These are phyloP conservation scores for Inga laurina DNA, from an alignment of 306 rosid species.

Conservation along the genomic window DNA sequence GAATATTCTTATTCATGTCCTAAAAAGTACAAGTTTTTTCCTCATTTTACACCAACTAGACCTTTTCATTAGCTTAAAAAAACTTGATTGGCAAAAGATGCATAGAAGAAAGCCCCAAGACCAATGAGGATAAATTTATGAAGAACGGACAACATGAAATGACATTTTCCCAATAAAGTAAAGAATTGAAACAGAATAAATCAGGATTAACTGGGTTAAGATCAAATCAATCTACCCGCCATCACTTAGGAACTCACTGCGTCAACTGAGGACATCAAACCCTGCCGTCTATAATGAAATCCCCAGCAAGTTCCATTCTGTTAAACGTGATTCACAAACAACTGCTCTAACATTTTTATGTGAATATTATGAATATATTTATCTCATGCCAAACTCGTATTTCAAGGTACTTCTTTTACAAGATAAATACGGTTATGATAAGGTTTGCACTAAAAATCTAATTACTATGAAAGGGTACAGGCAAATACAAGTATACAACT, in stretches of 20 bases:
- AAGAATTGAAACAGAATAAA: neutral
- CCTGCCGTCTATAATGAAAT: neutral
- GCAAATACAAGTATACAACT: neutral
- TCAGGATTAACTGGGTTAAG: neutral
- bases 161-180: neutral
- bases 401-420: neutral
- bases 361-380: neutral
- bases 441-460: neutral
- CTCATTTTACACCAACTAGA: neutral
- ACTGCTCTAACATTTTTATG: neutral
- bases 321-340: neutral
- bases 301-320: slow-evolving; percentile 2
- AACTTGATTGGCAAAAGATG: neutral
- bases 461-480: neutral
- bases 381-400: slow-evolving; percentile 6
- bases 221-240: neutral
- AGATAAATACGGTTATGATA: neutral
- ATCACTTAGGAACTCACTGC: neutral
- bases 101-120: neutral
- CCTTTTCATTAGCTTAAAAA: neutral
- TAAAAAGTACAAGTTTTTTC: neutral
- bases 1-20: neutral
- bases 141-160: neutral
- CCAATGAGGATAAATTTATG: neutral
- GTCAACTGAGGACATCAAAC: neutral